Base-by-base conservation (phyloP, 345 rosid genomes). In the Combretum micranthum region DNA sequence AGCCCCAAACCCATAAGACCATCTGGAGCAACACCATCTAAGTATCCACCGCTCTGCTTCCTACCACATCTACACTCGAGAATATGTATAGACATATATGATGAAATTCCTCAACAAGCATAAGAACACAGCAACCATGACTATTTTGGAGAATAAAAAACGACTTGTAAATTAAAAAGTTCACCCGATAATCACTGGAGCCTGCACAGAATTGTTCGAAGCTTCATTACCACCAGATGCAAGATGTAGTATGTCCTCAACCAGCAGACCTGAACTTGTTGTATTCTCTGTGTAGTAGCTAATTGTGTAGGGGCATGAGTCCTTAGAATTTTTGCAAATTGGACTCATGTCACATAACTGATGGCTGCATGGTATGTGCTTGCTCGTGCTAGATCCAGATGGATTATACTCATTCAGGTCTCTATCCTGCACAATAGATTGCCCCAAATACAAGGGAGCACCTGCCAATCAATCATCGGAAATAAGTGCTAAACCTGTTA, bases 401-500 rank as follows among this genome's bases (percentile, higher is more conserved):
- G 89, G 96, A 64, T 59, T 72, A 56, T 85, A 90, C 75, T 85
- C 89, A 57, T 73, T 83, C 49, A 90, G 54, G 73, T 85, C 96
- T 76, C 72, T 83, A 68, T 85, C 94, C 97, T 87, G 96, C 94
- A 87, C 75, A 87, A 87, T 76, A 90, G 78, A 79, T 64, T 85
- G 91, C 89, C 81, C 97, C 89, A 87, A 75, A 87, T 67, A 87
- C 64, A 78, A 81, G 72, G 91, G 87, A 83, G 91, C 96, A 90
- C 88, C 96, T 87, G 93, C 91, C 93, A 90, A 90, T 90, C 97
- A 87, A 90, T 87, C 84, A 77, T 77, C 47, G 76, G 81, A 82
- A 79, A 82, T 78, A 90, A 90, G 94, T 72, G 87, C 82, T 85
- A 84, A 86, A 90, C 73, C 65, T 59, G 80, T 76, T 74, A 77